Base-by-base conservation (phyloP, 306 rosid genomes). In the Hippophae gyantsensis region DNA sequence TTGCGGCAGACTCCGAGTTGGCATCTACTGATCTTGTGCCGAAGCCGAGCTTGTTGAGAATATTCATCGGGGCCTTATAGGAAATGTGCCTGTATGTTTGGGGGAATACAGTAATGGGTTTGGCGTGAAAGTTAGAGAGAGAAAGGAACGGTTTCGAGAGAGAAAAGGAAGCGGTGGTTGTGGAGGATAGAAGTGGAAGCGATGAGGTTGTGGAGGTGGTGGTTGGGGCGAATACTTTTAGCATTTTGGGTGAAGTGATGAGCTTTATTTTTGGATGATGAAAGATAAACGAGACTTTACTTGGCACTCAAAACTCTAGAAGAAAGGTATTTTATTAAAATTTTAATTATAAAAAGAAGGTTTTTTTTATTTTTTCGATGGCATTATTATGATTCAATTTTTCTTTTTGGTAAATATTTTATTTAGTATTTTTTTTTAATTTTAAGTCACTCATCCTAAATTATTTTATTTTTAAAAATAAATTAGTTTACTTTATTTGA, bases 31-130 rank as follows among this genome's bases (percentile, higher is more conserved):
- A 8, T 67, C 78, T 83, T 32, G 87, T 58, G 26, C 95, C 92
- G 65, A 90, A 83, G 27, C 96, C 92, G 27, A 87, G 83, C 72
- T 67, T 82, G 81, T 67, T 85, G 75, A 82, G 67, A 72, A 90
- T 55, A 79, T 85, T 90, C 98, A 90, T 90, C 69, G 85, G 61
- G 65, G 87, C 65, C 43, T 45, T 69, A 69, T 10, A 58, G 52
- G 81, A 60, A 68, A 69, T 44, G 60, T 57, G 54, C 7, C 77
- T 56, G 55, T 13, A 73, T 52, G 82, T 74, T 60, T 58, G 71
- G 13, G 86, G 75, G 74, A 75, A 72, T 23, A 68, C 55, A 59
- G 79, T 74, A 51, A 60, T 44, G 44, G 69, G 59, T 55, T 74
- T 70, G 64, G 41, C 42, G 25, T 18, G 25, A 62, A 70, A 46